Evolutionary conservation across 2,329 filamentous ascomycete genomes (phyloP).

Genomic region (Stachybotrys chartarum): DNA sequence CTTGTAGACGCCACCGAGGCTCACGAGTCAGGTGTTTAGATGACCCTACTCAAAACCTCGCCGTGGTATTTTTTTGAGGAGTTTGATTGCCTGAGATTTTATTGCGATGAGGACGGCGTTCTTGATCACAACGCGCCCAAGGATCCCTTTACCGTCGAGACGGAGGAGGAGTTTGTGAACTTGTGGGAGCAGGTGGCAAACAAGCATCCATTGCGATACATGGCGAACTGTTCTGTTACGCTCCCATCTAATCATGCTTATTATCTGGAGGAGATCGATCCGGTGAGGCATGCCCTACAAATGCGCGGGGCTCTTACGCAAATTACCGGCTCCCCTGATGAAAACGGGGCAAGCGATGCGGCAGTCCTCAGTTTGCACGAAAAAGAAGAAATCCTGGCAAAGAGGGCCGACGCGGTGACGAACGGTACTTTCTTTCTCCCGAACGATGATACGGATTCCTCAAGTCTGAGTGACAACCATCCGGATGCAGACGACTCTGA

Average conservation of each 20-base stretch:
- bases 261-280: constrained; percentile 1
- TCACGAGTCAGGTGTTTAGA: constrained; percentile 17
- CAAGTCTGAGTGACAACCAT: no score
- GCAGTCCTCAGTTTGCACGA: no score
- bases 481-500: no score
- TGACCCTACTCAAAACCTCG: constrained; percentile 9
- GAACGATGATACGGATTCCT: no score
- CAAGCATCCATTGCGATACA: constrained; percentile 11
- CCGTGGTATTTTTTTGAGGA: constrained; percentile 13
- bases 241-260: constrained; percentile 5
- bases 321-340: no score
- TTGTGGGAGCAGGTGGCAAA: constrained; percentile 16
- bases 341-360: no score
- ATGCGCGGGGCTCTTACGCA: no score
- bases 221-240: constrained; percentile 8
- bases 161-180: constrained; percentile 16
- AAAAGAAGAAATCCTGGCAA: no score
- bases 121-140: constrained; percentile 1
- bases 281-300: background rate
- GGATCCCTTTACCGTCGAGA: constrained; percentile 5
- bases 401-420: no score
- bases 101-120: constrained; percentile 2
- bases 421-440: no score
- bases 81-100: constrained; percentile 8
- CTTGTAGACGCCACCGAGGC: constrained; percentile 10